These are phyloP conservation scores for Colletotrichum brevisporum DNA, from an alignment of 2,329 filamentous ascomycete genomes.

Conservation along the genomic window DNA sequence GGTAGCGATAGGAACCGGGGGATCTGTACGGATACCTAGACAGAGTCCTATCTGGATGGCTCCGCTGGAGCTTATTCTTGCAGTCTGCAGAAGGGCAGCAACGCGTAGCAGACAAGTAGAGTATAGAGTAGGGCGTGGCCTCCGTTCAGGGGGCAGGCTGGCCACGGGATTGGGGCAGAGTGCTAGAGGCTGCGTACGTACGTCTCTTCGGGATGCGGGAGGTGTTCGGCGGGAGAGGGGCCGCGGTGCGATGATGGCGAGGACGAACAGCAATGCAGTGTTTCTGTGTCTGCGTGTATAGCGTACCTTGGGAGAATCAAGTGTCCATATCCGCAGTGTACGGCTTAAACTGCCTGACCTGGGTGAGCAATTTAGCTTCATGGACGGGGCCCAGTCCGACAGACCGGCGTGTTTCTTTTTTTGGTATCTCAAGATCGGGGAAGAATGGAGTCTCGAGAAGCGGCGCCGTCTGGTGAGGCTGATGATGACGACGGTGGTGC, in stretches of 20 bases:
- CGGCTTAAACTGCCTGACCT: slow-evolving; percentile 10
- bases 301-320: not conserved
- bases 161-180: not conserved
- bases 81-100: not conserved
- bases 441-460: not conserved
- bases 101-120: no score
- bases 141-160: slow-evolving; percentile 21
- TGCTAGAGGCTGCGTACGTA: slow-evolving; percentile 18
- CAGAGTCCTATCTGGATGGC: no score
- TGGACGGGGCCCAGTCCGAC: not conserved
- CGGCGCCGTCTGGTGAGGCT: slow-evolving; percentile 26
- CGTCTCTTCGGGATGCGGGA: slow-evolving; percentile 32
- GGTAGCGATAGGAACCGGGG: slow-evolving; percentile 1
- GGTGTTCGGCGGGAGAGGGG: slow-evolving; percentile 12
- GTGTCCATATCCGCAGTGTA: slow-evolving; percentile 1
- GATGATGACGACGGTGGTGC: slow-evolving; percentile 29
- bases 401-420: slow-evolving; percentile 22
- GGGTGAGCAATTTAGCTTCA: not conserved
- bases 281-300: slow-evolving; percentile 1
- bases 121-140: not conserved
- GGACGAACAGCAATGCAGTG: slow-evolving; percentile 5
- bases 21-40: not conserved
- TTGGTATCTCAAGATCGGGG: slow-evolving; percentile 14
- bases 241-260: slow-evolving; percentile 11
- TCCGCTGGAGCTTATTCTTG: slow-evolving; percentile 11